Conservation (phyloP, 257 asterid species). For the Rhazya stricta region DNA sequence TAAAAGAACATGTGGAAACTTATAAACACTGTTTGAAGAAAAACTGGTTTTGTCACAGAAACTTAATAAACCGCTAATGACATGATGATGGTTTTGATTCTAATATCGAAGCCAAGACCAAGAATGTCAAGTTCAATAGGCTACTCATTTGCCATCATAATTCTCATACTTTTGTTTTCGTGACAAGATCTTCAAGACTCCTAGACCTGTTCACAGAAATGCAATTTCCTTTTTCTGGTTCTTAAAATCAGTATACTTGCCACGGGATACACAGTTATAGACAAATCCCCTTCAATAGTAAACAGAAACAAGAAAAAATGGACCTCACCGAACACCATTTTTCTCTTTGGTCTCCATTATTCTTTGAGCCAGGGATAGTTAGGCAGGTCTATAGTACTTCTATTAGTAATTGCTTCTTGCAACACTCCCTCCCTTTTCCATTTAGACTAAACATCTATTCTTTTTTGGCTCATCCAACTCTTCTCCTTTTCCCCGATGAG, state of each 20-base stretch:
- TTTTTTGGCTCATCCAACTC: too few relatives aligned
- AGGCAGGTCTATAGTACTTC: too few relatives aligned
- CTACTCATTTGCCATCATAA: background rate
- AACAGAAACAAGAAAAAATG: background rate
- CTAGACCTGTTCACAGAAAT: too few relatives aligned
- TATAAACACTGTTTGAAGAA: too few relatives aligned
- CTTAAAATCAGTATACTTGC: background rate
- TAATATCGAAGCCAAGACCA: background rate
- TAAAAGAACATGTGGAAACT: background rate
- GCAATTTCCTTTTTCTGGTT: background rate
- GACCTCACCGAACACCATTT: background rate
- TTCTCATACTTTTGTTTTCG: background rate
- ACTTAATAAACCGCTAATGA: background rate
- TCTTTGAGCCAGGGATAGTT: too few relatives aligned
- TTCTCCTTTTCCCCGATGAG: too few relatives aligned
- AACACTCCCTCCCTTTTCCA: too few relatives aligned
- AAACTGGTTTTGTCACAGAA: background rate
- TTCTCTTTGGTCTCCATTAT: too few relatives aligned
- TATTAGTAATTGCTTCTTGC: too few relatives aligned
- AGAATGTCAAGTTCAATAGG: background rate
- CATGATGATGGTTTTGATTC: background rate
- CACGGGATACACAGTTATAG: background rate
- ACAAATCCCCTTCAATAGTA: background rate
- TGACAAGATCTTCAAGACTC: too few relatives aligned
- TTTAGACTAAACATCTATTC: too few relatives aligned